Evolutionary conservation across 2,329 filamentous ascomycete species (phyloP), one percentile per base, ranked within the genome.

Genomic region (Xylaria polymorpha): DNA sequence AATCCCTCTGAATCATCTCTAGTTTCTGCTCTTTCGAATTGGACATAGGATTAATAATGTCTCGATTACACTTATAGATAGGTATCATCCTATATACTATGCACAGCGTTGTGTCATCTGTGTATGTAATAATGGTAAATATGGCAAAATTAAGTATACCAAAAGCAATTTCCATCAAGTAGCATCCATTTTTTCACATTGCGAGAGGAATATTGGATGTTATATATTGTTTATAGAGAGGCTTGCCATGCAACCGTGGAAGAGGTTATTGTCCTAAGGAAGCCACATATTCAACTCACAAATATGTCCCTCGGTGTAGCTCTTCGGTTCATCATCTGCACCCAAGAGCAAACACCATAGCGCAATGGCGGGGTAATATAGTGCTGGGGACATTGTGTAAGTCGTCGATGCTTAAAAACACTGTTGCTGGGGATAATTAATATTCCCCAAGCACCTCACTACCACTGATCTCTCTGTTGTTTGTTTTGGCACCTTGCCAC

Each of bases 391-490:
- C 6, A 12, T 53, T 56, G 9, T 56, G 10, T 39, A 39, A 6
- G 3, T 56, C 2, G 51, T 56, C 6, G 5, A 53, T 25, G 32
- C 50, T 56, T 22, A 7, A 44, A 32, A 53, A 32, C 3, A 7
- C 56, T 3, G 48, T 61, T 55, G 44, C 64, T 66, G 18, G 56
- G 53, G 55, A 56, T 7, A 58, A 37, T 37, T 25, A 35, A 7
- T 22, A 22, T 56, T 61, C 15, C 15, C 35, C n/a, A 41, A 53
- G 12, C 32, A 29, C 29, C 50, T 41, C 18, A 43, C 50, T 6
- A 32, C 20, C 7, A 18, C 37, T 7, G 10, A 57, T 29, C 20
- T 43, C 25, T 20, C 15, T 41, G 32, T 56, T 6, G 25, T 58
- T 44, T 51, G 15, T 18, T 50, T 56, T 43, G 18, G 35, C 15